Evolutionary conservation across 2,329 filamentous ascomycete species (phyloP).

Genomic region (Dactylonectria macrodidyma): DNA sequence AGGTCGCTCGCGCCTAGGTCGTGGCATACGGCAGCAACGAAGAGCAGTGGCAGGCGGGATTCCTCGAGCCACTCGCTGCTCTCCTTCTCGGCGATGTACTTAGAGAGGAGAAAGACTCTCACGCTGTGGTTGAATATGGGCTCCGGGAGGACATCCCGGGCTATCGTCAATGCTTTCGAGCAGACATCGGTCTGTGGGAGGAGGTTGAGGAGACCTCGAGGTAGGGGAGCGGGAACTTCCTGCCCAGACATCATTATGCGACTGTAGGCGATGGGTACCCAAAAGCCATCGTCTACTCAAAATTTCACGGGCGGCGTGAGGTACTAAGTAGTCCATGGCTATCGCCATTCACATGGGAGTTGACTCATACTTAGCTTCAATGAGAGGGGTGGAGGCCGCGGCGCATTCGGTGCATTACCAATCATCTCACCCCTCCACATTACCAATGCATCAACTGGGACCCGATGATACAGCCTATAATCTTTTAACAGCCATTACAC

Average conservation of each 20-base stretch:
- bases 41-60: conserved; percentile 44
- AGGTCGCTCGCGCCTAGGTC: conserved; percentile 52
- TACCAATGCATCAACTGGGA: background rate
- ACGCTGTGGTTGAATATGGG: conserved; percentile 52
- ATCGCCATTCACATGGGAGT: background rate
- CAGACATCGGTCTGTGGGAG: conserved; percentile 39
- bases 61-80: conserved; percentile 23
- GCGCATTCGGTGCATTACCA: background rate
- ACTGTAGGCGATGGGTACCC: background rate
- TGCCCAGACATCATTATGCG: background rate
- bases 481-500: background rate
- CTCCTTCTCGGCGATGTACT: conserved; percentile 43
- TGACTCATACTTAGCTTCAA: conserved; percentile 5
- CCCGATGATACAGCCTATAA: no score
- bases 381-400: background rate
- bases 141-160: conserved; percentile 35
- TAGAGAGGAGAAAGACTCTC: conserved; percentile 47
- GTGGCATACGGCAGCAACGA: conserved; percentile 54
- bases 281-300: background rate
- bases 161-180: conserved; percentile 35
- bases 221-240: conserved; percentile 1
- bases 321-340: background rate
- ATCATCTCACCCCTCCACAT: conserved; percentile 3
- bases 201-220: conserved; percentile 8
- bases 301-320: background rate